These are phyloP conservation scores for Quercus aquifolioides DNA, from an alignment of 306 rosid species.

Conservation along the genomic window DNA sequence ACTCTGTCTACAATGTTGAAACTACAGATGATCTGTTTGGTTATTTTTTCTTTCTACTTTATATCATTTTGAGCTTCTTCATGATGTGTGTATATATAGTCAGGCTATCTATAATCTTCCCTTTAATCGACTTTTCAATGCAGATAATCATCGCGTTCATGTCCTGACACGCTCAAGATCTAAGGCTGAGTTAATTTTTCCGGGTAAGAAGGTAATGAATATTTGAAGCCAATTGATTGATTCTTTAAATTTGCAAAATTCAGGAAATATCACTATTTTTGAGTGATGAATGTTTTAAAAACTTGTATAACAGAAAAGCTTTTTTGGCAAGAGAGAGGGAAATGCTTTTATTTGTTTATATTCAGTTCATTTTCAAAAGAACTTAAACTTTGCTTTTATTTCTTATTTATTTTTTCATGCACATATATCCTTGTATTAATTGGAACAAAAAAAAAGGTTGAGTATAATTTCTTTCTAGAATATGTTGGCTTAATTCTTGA, in stretches of 20 bases:
- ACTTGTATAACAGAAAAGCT: not conserved
- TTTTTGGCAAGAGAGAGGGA: not conserved
- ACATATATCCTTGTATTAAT: not conserved
- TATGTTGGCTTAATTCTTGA: slow-evolving; percentile 20
- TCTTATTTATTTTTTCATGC: not conserved
- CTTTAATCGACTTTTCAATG: slow-evolving; percentile 23
- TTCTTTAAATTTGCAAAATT: slow-evolving; percentile 9
- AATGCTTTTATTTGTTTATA: not conserved
- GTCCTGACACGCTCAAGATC: slow-evolving; percentile 92
- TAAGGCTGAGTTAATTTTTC: slow-evolving; percentile 82
- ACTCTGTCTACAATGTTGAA: slow-evolving; percentile 8
- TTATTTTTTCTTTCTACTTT: slow-evolving; percentile 6
- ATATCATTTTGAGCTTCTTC: slow-evolving; percentile 8
- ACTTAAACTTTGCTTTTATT: not conserved
- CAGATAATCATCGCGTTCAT: slow-evolving; percentile 74
- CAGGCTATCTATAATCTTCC: slow-evolving; percentile 12
- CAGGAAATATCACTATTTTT: slow-evolving; percentile 2
- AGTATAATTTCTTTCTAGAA: not conserved
- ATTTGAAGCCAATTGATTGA: slow-evolving; percentile 14
- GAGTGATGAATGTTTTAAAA: slow-evolving; percentile 6
- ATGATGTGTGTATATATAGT: not conserved
- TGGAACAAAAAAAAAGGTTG: not conserved
- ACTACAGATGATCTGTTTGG: slow-evolving; percentile 7
- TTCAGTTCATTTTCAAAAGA: not conserved
- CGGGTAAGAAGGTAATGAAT: slow-evolving; percentile 98